A percentile compares a stretch with the other conserved stretches of the same genome.
phyloP scores from a whole-genome alignment of 2,329 filamentous ascomycete genomes.

The Pseudopyricularia cyperi region DNA sequence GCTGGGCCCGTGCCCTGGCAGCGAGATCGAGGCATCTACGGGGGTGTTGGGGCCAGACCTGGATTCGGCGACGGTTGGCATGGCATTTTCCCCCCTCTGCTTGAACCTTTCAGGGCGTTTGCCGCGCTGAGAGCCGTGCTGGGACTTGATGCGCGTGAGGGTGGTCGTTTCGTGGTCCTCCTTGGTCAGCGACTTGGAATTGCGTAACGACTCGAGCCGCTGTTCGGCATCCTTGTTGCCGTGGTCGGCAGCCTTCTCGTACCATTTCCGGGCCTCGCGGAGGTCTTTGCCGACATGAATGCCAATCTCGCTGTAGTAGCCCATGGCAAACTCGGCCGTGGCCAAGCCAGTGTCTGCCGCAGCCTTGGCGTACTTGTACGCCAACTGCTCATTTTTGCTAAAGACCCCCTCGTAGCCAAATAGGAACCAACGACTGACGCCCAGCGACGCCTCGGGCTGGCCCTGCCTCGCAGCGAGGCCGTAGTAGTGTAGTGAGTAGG shows the following conservation, averaged over 20 bases:
- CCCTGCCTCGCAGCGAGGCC: slow-evolving; percentile 84
- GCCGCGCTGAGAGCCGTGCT: slow-evolving; percentile 56
- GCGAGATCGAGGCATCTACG: slow-evolving; percentile 7
- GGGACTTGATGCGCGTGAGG: slow-evolving; percentile 73
- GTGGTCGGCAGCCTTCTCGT: slow-evolving; percentile 74
- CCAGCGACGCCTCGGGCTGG: slow-evolving; percentile 85
- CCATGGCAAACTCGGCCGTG: slow-evolving; percentile 91
- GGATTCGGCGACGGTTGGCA: slow-evolving; percentile 38
- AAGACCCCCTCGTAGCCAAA: slow-evolving; percentile 90
- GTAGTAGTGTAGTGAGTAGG: slow-evolving; percentile 90
- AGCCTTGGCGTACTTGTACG: slow-evolving; percentile 79
- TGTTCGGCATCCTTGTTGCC: slow-evolving; percentile 81
- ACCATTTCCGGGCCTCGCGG: slow-evolving; percentile 76
- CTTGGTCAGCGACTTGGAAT: slow-evolving; percentile 74
- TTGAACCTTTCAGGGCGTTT: slow-evolving; percentile 47
- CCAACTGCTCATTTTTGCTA: slow-evolving; percentile 87
- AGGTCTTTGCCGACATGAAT: slow-evolving; percentile 80
- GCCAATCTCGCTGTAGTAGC: slow-evolving; percentile 95
- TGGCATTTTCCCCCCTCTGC: slow-evolving; percentile 19
- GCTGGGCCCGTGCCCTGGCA: slow-evolving; percentile 8
- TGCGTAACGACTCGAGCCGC: slow-evolving; percentile 71
- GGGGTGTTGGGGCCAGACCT: slow-evolving; percentile 15
- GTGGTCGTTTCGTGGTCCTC: slow-evolving; percentile 88
- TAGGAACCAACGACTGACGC: slow-evolving; percentile 96
- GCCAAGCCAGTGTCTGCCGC: slow-evolving; percentile 71